Conservation (phyloP, 192 early-diverging fungal species). For the Backusella circina region DNA sequence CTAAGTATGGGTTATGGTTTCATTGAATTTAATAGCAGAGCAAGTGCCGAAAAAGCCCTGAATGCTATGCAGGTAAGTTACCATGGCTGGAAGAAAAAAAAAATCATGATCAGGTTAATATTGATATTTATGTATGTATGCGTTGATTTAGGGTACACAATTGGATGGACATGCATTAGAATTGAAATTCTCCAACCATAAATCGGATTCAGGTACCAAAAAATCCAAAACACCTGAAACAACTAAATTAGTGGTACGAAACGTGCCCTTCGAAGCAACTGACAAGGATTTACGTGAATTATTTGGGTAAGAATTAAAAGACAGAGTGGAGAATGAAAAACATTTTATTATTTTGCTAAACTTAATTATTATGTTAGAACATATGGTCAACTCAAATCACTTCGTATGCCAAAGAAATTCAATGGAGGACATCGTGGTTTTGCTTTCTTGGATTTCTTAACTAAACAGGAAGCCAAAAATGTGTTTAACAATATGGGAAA, state of each 20-base stretch:
- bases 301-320: constrained; percentile 56
- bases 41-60: constrained; percentile 80
- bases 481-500: constrained; percentile 81
- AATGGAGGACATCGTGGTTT: constrained; percentile 94
- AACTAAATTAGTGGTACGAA: constrained; percentile 72
- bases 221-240: constrained; percentile 63
- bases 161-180: constrained; percentile 88
- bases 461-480: constrained; percentile 90
- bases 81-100: not conserved
- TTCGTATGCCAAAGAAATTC: constrained; percentile 93
- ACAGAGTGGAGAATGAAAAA: constrained; percentile 5
- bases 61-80: constrained; percentile 75
- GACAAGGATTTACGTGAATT: constrained; percentile 87
- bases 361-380: constrained; percentile 45
- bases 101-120: not conserved
- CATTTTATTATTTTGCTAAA: not conserved
- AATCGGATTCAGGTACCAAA: constrained; percentile 73
- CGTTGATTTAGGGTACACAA: constrained; percentile 44
- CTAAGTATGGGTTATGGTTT: constrained; percentile 98
- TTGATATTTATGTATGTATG: not conserved
- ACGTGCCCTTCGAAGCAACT: constrained; percentile 97
- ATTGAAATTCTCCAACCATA: constrained; percentile 85
- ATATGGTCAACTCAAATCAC: constrained; percentile 93
- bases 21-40: constrained; percentile 82
- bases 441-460: constrained; percentile 96